Percentiles rank a stretch among this genome's conserved stretches.
These are phyloP conservation scores for Polyporus arcularius DNA, from an alignment of 768 basidiomycete species.

Conservation along the genomic window DNA sequence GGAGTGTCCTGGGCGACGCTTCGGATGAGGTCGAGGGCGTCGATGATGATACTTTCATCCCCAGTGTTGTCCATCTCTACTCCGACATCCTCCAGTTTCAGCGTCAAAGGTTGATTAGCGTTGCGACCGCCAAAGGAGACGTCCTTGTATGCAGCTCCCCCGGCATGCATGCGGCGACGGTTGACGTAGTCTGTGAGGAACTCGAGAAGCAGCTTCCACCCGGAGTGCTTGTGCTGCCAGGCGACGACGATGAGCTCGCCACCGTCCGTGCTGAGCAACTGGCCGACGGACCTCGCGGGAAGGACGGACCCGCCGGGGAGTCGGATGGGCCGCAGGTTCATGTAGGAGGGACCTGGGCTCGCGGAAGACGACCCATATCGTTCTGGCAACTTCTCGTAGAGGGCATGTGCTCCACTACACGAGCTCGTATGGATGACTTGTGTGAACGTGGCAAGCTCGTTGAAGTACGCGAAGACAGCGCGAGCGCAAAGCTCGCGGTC, in stretches of 20 bases:
- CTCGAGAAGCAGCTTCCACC: constrained; percentile 86
- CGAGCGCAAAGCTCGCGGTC: constrained; percentile 62
- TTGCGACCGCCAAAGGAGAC: constrained; percentile 54
- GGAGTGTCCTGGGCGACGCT: constrained; percentile 75
- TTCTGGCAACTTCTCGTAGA: constrained; percentile 70
- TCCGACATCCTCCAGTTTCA: constrained; percentile 69
- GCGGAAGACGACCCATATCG: constrained; percentile 54
- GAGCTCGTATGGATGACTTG: constrained; percentile 66
- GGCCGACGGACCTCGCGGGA: constrained; percentile 65
- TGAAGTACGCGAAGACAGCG: constrained; percentile 77
- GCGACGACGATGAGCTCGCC: constrained; percentile 69
- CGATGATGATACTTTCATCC: constrained; percentile 66
- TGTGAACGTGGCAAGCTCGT: constrained; percentile 70
- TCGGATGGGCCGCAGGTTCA: constrained; percentile 64
- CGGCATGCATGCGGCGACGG: constrained; percentile 48
- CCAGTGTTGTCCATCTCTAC: constrained; percentile 65
- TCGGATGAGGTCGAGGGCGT: constrained; percentile 78
- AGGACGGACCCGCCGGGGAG: constrained; percentile 78
- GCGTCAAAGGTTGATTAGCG: constrained; percentile 23
- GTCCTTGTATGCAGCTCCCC: constrained; percentile 47
- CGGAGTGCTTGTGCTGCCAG: constrained; percentile 83
- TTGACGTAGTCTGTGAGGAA: constrained; percentile 76
- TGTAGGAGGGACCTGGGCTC: constrained; percentile 56
- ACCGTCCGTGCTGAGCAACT: constrained; percentile 70
- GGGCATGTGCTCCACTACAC: constrained; percentile 66